Evolutionary conservation across 2,329 filamentous ascomycete species (phyloP).

Genomic region (Fusarium nematophilum): DNA sequence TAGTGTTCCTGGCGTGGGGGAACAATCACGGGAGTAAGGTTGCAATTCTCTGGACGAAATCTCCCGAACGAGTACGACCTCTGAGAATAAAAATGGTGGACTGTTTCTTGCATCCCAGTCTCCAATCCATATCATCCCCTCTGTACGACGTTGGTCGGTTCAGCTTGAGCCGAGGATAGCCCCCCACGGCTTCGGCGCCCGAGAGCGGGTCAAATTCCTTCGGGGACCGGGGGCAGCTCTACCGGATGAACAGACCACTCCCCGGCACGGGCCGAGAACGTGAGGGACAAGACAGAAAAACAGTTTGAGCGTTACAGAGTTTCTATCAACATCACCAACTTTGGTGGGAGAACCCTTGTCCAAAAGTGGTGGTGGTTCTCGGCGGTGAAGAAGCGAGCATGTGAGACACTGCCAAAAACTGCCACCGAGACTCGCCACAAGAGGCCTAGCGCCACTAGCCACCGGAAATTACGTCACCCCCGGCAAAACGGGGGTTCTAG

Average conservation of each 20-base stretch:
- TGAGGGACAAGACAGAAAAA: background rate
- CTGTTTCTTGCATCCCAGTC: background rate
- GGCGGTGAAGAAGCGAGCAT: constrained; percentile 38
- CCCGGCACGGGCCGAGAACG: constrained; percentile 23
- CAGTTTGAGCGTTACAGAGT: background rate
- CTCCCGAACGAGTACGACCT: constrained; percentile 2
- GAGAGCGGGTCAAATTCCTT: constrained; percentile 25
- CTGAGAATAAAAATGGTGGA: background rate
- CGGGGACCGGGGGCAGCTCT: constrained; percentile 14
- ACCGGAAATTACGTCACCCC: constrained; percentile 40
- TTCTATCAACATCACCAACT: constrained; percentile 6
- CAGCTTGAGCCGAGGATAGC: constrained; percentile 24
- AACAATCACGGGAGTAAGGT: background rate
- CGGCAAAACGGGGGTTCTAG: constrained; percentile 24
- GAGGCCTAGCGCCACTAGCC: constrained; percentile 29
- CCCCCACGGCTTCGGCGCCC: constrained; percentile 25
- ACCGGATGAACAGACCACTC: constrained; percentile 11
- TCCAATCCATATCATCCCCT: background rate
- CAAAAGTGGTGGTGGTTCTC: constrained; percentile 14
- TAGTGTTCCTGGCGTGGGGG: constrained; percentile 5
- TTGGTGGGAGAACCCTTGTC: constrained; percentile 16
- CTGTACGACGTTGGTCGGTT: background rate
- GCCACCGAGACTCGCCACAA: constrained; percentile 33
- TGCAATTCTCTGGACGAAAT: background rate
- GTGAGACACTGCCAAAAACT: constrained; percentile 41